Conservation (phyloP, 208 protist genomes). For the Borovskyia barvae region DNA sequence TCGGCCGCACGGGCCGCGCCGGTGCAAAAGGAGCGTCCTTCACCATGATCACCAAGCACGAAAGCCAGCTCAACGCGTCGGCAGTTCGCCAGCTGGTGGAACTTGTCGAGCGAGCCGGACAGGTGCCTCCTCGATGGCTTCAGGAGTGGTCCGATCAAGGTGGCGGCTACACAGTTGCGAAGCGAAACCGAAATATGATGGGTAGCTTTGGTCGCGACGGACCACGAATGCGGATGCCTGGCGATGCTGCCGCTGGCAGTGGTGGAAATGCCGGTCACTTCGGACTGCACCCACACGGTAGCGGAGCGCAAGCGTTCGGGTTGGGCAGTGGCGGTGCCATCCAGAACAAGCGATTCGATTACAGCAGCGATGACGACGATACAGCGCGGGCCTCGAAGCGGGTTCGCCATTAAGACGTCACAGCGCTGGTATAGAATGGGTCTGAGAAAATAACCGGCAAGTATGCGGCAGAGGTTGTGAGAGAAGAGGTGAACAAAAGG, state of each 20-base stretch:
- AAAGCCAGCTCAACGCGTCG: conserved; percentile 91
- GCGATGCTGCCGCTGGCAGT: conserved; percentile 27
- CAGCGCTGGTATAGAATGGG: neutral
- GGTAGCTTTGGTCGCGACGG: conserved; percentile 46
- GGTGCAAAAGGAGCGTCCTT: conserved; percentile 84
- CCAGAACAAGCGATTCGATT: conserved; percentile 61
- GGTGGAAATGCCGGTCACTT: conserved; percentile 8
- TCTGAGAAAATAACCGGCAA: conserved; percentile 1
- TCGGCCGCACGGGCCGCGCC: conserved; percentile 93
- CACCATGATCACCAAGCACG: conserved; percentile 86
- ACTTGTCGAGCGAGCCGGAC: conserved; percentile 66
- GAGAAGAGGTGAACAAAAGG: too few species aligned
- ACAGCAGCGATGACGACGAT: conserved; percentile 63
- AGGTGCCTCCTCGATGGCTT: conserved; percentile 74
- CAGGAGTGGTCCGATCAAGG: conserved; percentile 65
- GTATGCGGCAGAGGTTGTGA: too few species aligned
- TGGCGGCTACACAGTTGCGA: conserved; percentile 25
- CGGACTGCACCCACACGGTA: conserved; percentile 23
- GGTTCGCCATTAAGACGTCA: conserved; percentile 11
- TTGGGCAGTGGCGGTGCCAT: conserved; percentile 26
- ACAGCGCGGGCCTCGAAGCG: conserved; percentile 35
- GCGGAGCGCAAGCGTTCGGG: conserved; percentile 37
- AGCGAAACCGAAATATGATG: conserved; percentile 74
- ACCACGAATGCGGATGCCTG: conserved; percentile 50
- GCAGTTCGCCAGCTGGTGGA: conserved; percentile 60